phyloP scores from a whole-genome alignment of 2,329 filamentous ascomycete genomes.

The Lachnellula occidentalis region DNA sequence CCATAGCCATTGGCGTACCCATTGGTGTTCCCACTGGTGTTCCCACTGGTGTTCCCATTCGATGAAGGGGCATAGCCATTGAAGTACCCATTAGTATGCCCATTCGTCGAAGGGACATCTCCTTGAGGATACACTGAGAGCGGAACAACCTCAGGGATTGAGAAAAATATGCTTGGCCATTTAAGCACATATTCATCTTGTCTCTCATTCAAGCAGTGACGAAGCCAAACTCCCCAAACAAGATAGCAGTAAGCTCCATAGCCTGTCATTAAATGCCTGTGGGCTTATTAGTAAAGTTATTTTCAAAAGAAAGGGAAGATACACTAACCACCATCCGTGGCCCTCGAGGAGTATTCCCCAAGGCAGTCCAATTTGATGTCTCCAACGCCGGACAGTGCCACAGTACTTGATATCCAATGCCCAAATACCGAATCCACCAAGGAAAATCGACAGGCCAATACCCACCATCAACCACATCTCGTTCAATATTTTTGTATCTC shows the following conservation, averaged over 20 bases:
- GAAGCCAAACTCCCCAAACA: conserved; percentile 65
- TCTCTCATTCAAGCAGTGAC: conserved; percentile 60
- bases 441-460: conserved; percentile 55
- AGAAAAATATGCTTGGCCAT: conserved; percentile 55
- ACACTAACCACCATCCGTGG: conserved; percentile 63
- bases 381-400: conserved; percentile 40
- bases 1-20: conserved; percentile 4
- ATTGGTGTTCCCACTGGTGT: neutral
- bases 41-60: conserved; percentile 12
- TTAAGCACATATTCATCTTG: conserved; percentile 60
- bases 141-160: conserved; percentile 32
- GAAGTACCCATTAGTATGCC: conserved; percentile 9
- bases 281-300: conserved; percentile 2
- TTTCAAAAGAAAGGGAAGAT: neutral
- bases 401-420: conserved; percentile 62
- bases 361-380: conserved; percentile 58
- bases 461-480: conserved; percentile 65
- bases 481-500: conserved; percentile 53
- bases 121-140: conserved; percentile 7
- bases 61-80: neutral
- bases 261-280: conserved; percentile 65
- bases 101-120: conserved; percentile 5
- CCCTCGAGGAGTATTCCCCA: conserved; percentile 69
- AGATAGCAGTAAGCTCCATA: conserved; percentile 67
- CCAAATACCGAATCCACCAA: conserved; percentile 65